Percentiles rank a stretch among this genome's conserved stretches.
Evolutionary conservation across 2,329 filamentous ascomycete genomes (phyloP).

Genomic region (Colletotrichum musicola): DNA sequence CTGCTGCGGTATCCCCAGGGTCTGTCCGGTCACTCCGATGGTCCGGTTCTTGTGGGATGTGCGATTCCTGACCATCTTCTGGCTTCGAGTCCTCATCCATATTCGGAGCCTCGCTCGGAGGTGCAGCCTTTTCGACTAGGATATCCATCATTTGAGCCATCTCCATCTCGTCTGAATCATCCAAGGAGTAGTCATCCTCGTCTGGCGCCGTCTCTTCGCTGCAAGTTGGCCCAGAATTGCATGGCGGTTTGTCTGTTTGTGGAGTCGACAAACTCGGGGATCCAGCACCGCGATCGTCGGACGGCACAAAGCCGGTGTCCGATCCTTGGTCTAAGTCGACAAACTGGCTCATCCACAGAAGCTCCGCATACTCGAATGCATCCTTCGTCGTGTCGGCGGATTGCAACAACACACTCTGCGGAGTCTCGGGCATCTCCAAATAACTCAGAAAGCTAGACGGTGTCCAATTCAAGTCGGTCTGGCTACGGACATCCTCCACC

Average conservation of each 20-base stretch:
- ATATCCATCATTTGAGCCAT: background rate
- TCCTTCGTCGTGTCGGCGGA: background rate
- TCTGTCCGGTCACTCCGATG: background rate
- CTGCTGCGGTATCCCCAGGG: background rate
- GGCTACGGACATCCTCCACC: background rate
- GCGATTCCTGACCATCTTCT: background rate
- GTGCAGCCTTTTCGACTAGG: background rate
- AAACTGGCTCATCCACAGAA: conserved; percentile 23
- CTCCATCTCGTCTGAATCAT: conserved; percentile 17
- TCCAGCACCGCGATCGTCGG: background rate
- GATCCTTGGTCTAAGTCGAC: conserved; percentile 5
- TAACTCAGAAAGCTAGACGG: background rate
- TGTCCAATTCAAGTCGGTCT: background rate
- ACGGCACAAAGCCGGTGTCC: background rate
- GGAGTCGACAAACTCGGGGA: background rate
- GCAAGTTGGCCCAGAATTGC: background rate
- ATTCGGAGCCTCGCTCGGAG: background rate
- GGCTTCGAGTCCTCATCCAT: background rate
- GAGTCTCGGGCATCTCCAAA: background rate
- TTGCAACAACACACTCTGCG: background rate
- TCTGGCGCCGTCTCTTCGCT: background rate
- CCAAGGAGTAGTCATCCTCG: conserved; percentile 12
- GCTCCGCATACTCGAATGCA: background rate
- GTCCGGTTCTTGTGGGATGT: background rate
- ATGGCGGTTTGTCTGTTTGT: background rate